Evolutionary conservation across 2,329 filamentous ascomycete genomes (phyloP), one percentile per base, ranked within the genome.

Genomic region (Eurotiales sp.): DNA sequence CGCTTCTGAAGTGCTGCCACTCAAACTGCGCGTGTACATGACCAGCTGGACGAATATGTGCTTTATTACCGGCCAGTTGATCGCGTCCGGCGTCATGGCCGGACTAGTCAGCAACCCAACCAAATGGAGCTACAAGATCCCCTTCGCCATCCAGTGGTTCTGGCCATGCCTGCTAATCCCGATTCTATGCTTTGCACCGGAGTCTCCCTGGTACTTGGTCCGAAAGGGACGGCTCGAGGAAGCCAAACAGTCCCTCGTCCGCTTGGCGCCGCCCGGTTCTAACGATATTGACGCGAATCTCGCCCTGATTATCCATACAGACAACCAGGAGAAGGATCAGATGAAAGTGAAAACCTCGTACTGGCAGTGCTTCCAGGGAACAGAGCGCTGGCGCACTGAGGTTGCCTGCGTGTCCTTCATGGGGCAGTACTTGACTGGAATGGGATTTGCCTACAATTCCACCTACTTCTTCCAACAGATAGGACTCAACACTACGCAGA

Each of bases 271-370:
- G 30, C 8, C n/a, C 8, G 12, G 17, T 8, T 10, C n/a, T 5
- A 17, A 23, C 27, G 25, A 44, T 12, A 21, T 30, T 4, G 21
- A 22, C 3, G n/a, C 39, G 17, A 30, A 15, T 11, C n/a, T 48
- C 11, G 46, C 32, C 5, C 25, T 48, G 46, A 48, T 48, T 22
- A 23, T 39, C 12, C 34, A 48, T 10, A 48, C 46, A 15, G 30
- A 29, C 17, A 19, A 19, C 1, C 74, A 95, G 12, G 90, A 95
- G 66, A 80, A 46, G 3, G 17, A 17, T 1, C 23, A 34, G 7
- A 42, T 19, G 32, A 27, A 87, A 62, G 88, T 89, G 23, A 82
- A 87, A 4, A 83, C 85, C 0, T n/a, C n/a, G n/a, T 92, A 83
- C 64, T 90, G 54, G 14, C 69, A 73, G 42, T 72, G 69, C 60